phyloP scores from a whole-genome alignment of 1,139 yeast species.

The Pichia sp. region DNA sequence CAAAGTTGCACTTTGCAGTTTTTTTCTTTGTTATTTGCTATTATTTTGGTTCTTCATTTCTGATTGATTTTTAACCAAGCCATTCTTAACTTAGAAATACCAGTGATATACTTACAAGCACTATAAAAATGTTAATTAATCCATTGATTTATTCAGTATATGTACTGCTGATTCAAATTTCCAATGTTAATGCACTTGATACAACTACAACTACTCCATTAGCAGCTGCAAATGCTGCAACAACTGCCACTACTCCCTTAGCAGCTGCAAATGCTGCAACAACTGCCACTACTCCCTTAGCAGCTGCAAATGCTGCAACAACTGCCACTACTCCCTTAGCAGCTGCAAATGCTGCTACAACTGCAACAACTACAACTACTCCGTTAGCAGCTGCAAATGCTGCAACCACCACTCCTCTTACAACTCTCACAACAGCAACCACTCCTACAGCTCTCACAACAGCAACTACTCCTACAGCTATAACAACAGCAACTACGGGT shows the following conservation, averaged over 20 bases:
- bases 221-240: not conserved
- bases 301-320: constrained; percentile 1
- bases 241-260: not conserved
- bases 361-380: constrained; percentile 2
- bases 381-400: constrained; percentile 1
- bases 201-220: not conserved
- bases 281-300: not conserved
- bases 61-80: too few species aligned
- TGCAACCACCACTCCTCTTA: not conserved
- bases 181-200: constrained; percentile 1
- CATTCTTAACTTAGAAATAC: too few species aligned
- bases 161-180: constrained; percentile 1
- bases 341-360: constrained; percentile 2
- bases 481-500: constrained; percentile 2
- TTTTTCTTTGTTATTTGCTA: too few species aligned
- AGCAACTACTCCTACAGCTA: not conserved
- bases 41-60: too few species aligned
- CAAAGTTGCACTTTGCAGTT: too few species aligned
- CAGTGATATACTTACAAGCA: not conserved
- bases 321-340: constrained; percentile 1
- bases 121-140: constrained; percentile 2
- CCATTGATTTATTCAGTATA: constrained; percentile 1
- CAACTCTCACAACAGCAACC: constrained; percentile 1
- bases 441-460: not conserved
- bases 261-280: not conserved